These are phyloP conservation scores for Brassica cretica DNA, from an alignment of 345 rosid species.

Conservation along the genomic window DNA sequence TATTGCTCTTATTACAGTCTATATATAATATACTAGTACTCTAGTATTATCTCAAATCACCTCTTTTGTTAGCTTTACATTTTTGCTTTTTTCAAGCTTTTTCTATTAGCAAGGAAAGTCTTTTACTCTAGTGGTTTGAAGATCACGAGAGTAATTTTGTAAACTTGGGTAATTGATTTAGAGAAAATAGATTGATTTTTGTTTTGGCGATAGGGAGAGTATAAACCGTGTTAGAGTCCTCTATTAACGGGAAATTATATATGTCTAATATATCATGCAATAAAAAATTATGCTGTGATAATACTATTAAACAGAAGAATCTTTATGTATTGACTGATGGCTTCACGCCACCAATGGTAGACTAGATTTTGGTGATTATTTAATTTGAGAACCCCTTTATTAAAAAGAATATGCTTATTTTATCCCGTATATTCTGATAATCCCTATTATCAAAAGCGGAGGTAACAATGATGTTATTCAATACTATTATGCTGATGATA, in stretches of 20 bases:
- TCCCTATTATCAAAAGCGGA: conserved; percentile 2
- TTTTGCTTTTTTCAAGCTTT: neutral
- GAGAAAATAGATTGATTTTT: neutral
- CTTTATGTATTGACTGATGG: neutral
- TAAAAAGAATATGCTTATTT: conserved; percentile 30
- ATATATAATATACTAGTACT: neutral
- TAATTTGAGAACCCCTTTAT: neutral
- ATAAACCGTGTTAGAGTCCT: conserved; percentile 16
- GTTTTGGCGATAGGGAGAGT: conserved; percentile 5
- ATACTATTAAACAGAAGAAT: neutral
- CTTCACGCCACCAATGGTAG: neutral
- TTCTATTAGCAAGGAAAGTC: neutral
- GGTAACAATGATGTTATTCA: conserved; percentile 1
- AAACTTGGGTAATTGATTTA: neutral
- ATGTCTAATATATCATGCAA: neutral
- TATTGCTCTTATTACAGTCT: conserved; percentile 7
- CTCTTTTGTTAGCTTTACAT: neutral
- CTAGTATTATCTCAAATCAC: neutral
- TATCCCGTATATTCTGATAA: conserved; percentile 16
- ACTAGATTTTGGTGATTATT: conserved; percentile 12
- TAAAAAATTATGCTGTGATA: neutral
- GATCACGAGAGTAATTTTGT: neutral
- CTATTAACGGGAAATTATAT: neutral
- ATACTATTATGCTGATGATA: neutral
- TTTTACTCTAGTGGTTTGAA: neutral